These are phyloP conservation scores for Mrakia hoshinonis DNA, from an alignment of 768 basidiomycete genomes.

Conservation along the genomic window DNA sequence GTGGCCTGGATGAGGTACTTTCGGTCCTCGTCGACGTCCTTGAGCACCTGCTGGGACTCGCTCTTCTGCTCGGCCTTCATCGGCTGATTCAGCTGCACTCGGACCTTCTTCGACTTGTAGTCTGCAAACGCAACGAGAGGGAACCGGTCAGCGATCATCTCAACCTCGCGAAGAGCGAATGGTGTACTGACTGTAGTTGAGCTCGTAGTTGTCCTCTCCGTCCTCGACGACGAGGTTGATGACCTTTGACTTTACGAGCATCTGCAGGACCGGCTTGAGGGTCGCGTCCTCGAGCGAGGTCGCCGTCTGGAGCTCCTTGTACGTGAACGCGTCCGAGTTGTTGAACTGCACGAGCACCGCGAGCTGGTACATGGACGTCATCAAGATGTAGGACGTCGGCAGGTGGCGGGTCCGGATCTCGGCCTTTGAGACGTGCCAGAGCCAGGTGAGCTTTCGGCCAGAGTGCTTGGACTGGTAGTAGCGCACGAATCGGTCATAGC, in stretches of 20 bases:
- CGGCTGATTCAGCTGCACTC: slow-evolving; percentile 80
- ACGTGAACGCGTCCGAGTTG: slow-evolving; percentile 71
- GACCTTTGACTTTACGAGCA: slow-evolving; percentile 27
- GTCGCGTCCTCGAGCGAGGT: slow-evolving; percentile 44
- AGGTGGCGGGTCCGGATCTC: slow-evolving; percentile 89
- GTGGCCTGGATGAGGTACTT: slow-evolving; percentile 94
- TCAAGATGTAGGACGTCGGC: slow-evolving; percentile 89
- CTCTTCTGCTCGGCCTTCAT: slow-evolving; percentile 92
- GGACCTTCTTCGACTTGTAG: slow-evolving; percentile 44
- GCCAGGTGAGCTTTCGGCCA: slow-evolving; percentile 90
- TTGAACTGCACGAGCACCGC: slow-evolving; percentile 93
- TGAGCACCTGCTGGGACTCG: slow-evolving; percentile 78
- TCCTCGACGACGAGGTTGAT: slow-evolving; percentile 24
- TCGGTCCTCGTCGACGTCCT: slow-evolving; percentile 92
- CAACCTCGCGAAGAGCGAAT: background rate
- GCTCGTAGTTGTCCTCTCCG: slow-evolving; percentile 29
- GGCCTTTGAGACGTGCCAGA: slow-evolving; percentile 97
- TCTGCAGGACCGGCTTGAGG: slow-evolving; percentile 5
- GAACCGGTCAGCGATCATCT: background rate
- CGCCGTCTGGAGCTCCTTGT: slow-evolving; percentile 67
- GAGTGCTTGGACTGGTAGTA: slow-evolving; percentile 92
- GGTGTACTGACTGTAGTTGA: slow-evolving; percentile 25
- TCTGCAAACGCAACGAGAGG: background rate
- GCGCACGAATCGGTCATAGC: slow-evolving; percentile 80
- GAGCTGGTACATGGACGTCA: slow-evolving; percentile 92